phyloP scores from a whole-genome alignment of 2,329 filamentous ascomycete genomes.

The Elsinoe australis region DNA sequence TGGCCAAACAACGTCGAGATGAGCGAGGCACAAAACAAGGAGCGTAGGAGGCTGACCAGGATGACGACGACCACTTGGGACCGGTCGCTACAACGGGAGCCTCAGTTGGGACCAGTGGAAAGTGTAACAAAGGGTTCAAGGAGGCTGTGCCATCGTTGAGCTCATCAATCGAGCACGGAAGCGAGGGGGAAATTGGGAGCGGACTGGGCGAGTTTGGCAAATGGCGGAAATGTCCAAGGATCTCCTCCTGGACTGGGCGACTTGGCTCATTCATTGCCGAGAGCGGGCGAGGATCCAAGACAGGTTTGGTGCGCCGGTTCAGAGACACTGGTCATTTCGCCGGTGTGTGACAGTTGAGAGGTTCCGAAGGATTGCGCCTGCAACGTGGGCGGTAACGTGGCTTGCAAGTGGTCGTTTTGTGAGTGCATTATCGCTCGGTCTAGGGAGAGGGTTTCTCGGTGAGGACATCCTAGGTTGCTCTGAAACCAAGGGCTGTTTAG shows the following conservation, averaged over 20 bases:
- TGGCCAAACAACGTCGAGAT: background rate
- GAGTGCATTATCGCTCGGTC: too few species aligned
- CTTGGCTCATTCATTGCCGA: background rate
- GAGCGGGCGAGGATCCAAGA: background rate
- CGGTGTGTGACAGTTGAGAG: constrained; percentile 3
- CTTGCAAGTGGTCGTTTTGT: background rate
- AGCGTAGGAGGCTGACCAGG: constrained; percentile 5
- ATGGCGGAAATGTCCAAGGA: background rate
- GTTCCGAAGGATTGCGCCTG: background rate
- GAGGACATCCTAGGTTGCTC: too few species aligned
- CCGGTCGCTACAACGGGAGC: too few species aligned
- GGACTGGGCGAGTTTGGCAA: constrained; percentile 4
- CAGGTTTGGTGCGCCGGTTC: too few species aligned
- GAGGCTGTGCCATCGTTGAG: constrained; percentile 12
- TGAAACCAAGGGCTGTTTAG: too few species aligned
- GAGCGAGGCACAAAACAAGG: background rate
- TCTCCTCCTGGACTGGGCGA: background rate
- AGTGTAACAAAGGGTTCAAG: background rate
- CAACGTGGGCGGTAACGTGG: background rate
- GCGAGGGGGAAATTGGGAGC: background rate
- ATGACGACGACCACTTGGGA: constrained; percentile 4
- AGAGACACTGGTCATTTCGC: constrained; percentile 2
- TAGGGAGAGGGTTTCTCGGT: too few species aligned
- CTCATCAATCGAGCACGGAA: background rate
- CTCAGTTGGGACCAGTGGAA: too few species aligned